Evolutionary conservation across 768 basidiomycete species (phyloP).

Genomic region (Suillus occidentalis): DNA sequence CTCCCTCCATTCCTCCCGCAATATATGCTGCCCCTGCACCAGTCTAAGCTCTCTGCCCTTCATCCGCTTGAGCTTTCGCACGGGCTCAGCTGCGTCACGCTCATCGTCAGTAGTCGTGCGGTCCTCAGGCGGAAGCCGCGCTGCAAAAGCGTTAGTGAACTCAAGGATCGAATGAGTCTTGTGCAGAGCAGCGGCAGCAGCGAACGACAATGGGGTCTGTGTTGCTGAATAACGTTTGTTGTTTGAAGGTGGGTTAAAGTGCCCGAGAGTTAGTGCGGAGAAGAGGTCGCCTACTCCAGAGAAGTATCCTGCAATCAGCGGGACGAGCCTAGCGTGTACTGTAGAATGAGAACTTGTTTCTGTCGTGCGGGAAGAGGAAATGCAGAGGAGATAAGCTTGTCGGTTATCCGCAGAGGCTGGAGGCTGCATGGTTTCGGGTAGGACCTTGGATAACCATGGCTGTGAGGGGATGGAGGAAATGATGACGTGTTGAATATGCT

Average conservation of each 20-base stretch:
- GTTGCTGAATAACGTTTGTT: constrained; percentile 5
- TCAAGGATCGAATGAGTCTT: constrained; percentile 74
- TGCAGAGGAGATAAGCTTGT: constrained; percentile 68
- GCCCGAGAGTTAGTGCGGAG: constrained; percentile 85
- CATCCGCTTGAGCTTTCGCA: constrained; percentile 73
- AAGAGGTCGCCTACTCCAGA: constrained; percentile 97
- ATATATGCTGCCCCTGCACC: constrained; percentile 72
- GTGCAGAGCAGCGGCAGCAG: constrained; percentile 65
- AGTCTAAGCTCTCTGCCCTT: constrained; percentile 82
- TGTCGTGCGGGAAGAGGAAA: constrained; percentile 57
- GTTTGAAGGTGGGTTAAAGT: constrained; percentile 62
- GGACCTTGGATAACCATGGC: constrained; percentile 54
- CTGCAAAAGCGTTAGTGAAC: constrained; percentile 58
- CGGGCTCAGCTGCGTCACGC: constrained; percentile 58
- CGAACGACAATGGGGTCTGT: constrained; percentile 30
- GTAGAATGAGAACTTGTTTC: constrained; percentile 30
- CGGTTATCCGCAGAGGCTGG: constrained; percentile 20
- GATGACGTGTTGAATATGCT: constrained; percentile 82
- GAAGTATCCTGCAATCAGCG: constrained; percentile 86
- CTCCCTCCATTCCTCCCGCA: constrained; percentile 44
- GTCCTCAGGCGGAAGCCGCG: constrained; percentile 58
- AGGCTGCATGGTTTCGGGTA: constrained; percentile 45
- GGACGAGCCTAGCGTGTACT: constrained; percentile 72
- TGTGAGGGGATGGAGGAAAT: constrained; percentile 85
- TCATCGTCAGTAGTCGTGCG: constrained; percentile 74